Base-by-base conservation (phyloP, 768 basidiomycete species). In the Tephrocybe rancida region DNA sequence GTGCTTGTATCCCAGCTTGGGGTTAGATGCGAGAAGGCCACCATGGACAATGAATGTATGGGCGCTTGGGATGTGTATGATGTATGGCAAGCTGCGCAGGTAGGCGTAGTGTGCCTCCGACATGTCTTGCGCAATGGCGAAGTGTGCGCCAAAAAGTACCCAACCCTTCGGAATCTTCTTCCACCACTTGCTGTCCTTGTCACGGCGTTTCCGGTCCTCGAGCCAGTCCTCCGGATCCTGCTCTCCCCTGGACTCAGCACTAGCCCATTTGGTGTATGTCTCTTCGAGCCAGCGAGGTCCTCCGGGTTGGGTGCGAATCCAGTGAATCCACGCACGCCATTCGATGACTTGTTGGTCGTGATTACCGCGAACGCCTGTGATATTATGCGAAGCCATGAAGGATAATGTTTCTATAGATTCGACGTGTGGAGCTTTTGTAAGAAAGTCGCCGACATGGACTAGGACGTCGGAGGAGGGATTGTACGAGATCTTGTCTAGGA, bases 321-420 rank as follows among this genome's bases (percentile, higher is more conserved):
- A 96, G 16, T 88, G 76, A 46, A 90, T 80, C 92, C 93, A 98
- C 1, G 78, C 73, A 22, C 86, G 78, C 95, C 95, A 97, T 71
- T 96, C 90, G 41, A 98, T 79, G 39, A 95, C 83, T 57, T 80
- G 80, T 69, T 98, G 93, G 71, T 98, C 95, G 64, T 98, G 92
- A 67, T 98, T 98, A 0, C 96, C 95, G 26, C 95, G 84, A 3
- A 97, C 92, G 14, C 93, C 94, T 21, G 79, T 79, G 38, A 92
- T 75, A 46, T 84, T 81, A 61, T 87, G 66, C 8, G 71, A 63
- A 2, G 84, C 70, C 78, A 97, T 78, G 67, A 81, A 91, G 6
- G 74, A 68, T 8, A 96, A 70, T 18, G 89, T 77, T 5, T 80
- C 73, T 54, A 87, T 67, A 0, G 90, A 88, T n/a, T 80, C 78